A percentile compares a stretch with the other conserved stretches of the same genome.
Evolutionary conservation across 2,329 filamentous ascomycete species (phyloP).

Genomic region (Lanzia echinophila): DNA sequence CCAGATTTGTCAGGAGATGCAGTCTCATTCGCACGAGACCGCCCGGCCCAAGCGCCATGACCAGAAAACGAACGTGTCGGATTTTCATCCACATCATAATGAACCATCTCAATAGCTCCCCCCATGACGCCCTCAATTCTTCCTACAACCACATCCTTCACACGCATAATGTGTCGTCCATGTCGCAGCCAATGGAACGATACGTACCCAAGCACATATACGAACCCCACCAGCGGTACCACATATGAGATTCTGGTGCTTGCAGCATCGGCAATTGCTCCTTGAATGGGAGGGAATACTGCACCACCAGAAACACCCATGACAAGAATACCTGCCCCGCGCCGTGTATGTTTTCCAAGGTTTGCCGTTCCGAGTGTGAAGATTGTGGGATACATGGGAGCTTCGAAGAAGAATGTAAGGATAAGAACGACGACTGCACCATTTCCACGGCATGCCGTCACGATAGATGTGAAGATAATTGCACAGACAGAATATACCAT

Average conservation of each 20-base stretch:
- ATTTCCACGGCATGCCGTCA: conserved; percentile 30
- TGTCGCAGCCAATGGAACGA: conserved; percentile 30
- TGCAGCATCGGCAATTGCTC: conserved; percentile 52
- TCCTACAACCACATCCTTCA: conserved; percentile 25
- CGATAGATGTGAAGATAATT: conserved; percentile 36
- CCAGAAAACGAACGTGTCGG: too few species aligned
- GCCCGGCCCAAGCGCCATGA: too few species aligned
- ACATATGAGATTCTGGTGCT: conserved; percentile 38
- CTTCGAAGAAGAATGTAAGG: conserved; percentile 70
- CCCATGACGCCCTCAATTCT: conserved; percentile 23
- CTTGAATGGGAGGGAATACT: conserved; percentile 64
- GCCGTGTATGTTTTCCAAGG: conserved; percentile 69
- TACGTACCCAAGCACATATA: conserved; percentile 32
- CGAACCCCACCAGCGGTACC: conserved; percentile 38
- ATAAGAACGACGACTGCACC: conserved; percentile 56
- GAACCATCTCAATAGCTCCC: conserved; percentile 15
- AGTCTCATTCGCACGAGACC: too few species aligned
- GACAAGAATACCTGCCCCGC: conserved; percentile 65
- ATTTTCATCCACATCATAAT: conserved; percentile 16
- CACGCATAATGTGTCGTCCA: conserved; percentile 28
- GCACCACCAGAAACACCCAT: conserved; percentile 68
- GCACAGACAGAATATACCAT: conserved; percentile 59
- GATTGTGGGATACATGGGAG: conserved; percentile 75
- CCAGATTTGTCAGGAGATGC: too few species aligned
- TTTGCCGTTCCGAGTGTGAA: conserved; percentile 71